Percentiles rank a stretch among this genome's conserved stretches.
Conservation (phyloP, 208 protist species). For the Jaenimonas drosophilae region DNA sequence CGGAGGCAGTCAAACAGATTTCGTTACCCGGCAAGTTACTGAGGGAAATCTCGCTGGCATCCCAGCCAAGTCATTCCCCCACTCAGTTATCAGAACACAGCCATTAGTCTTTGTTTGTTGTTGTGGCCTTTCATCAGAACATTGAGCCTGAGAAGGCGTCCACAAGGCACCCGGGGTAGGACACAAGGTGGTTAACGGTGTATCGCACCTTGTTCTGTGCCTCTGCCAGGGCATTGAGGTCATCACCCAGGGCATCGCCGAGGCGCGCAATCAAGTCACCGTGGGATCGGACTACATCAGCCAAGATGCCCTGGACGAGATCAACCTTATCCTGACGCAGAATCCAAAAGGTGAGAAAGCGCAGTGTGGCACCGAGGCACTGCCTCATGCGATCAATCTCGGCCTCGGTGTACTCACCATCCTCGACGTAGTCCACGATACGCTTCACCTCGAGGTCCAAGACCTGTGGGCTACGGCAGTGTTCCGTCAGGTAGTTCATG, state of each 20-base stretch:
- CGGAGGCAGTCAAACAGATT: no score
- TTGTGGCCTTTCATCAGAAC: slow-evolving; percentile 36
- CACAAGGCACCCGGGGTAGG: slow-evolving; percentile 54
- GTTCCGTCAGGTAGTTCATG: slow-evolving; percentile 30
- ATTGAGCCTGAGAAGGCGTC: slow-evolving; percentile 50
- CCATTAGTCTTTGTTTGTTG: no score
- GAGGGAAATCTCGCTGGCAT: no score
- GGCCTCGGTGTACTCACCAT: slow-evolving; percentile 41
- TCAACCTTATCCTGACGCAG: slow-evolving; percentile 53
- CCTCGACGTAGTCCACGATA: slow-evolving; percentile 58
- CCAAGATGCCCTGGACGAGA: slow-evolving; percentile 70
- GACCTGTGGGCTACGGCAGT: slow-evolving; percentile 21
- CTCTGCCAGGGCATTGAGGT: slow-evolving; percentile 41
- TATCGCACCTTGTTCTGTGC: slow-evolving; percentile 55
- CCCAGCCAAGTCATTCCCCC: no score
- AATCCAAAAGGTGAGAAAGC: slow-evolving; percentile 51
- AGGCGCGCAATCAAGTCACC: slow-evolving; percentile 49
- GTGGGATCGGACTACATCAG: slow-evolving; percentile 52
- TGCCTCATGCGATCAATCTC: slow-evolving; percentile 46
- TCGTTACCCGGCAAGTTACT: no score
- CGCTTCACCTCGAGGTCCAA: slow-evolving; percentile 75
- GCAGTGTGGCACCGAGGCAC: slow-evolving; percentile 33
- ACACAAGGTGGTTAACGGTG: slow-evolving; percentile 62
- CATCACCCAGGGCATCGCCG: slow-evolving; percentile 22
- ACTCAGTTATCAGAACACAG: no score